Conservation (phyloP, 2,329 filamentous ascomycete species). For the Incumbomyces lentus region DNA sequence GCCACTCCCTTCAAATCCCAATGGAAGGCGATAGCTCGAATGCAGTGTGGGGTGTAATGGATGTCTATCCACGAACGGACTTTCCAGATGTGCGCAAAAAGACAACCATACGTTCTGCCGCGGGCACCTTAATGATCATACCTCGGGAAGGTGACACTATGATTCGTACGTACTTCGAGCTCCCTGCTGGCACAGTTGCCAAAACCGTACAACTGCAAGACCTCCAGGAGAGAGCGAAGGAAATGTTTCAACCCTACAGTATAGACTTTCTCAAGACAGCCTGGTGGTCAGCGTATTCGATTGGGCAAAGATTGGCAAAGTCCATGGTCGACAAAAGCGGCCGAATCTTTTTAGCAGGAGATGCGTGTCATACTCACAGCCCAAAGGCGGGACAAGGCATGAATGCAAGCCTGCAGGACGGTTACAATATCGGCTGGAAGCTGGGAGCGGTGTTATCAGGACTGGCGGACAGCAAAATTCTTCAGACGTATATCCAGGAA, state of each 20-base stretch:
- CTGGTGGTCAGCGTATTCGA: slow-evolving; percentile 65
- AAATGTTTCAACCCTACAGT: slow-evolving; percentile 45
- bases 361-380: slow-evolving; percentile 59
- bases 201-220: slow-evolving; percentile 44
- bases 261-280: slow-evolving; percentile 45
- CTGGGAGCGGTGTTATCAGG: slow-evolving; percentile 41
- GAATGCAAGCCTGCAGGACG: slow-evolving; percentile 46
- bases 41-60: slow-evolving; percentile 50
- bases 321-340: slow-evolving; percentile 43
- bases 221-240: slow-evolving; percentile 40
- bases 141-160: slow-evolving; percentile 47
- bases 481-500: slow-evolving; percentile 46
- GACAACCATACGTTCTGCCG: slow-evolving; percentile 36
- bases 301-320: slow-evolving; percentile 57
- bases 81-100: slow-evolving; percentile 45
- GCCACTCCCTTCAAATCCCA: slow-evolving; percentile 31
- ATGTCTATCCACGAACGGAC: slow-evolving; percentile 39
- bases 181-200: slow-evolving; percentile 40
- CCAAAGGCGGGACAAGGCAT: slow-evolving; percentile 60
- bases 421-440: slow-evolving; percentile 53
- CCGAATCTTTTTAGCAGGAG: slow-evolving; percentile 59
- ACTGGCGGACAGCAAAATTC: slow-evolving; percentile 31
- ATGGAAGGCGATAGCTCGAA: slow-evolving; percentile 53
- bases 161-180: slow-evolving; percentile 53
- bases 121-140: slow-evolving; percentile 41